Conservation (phyloP, 768 basidiomycete genomes). For the Tylopilus intermedius region DNA sequence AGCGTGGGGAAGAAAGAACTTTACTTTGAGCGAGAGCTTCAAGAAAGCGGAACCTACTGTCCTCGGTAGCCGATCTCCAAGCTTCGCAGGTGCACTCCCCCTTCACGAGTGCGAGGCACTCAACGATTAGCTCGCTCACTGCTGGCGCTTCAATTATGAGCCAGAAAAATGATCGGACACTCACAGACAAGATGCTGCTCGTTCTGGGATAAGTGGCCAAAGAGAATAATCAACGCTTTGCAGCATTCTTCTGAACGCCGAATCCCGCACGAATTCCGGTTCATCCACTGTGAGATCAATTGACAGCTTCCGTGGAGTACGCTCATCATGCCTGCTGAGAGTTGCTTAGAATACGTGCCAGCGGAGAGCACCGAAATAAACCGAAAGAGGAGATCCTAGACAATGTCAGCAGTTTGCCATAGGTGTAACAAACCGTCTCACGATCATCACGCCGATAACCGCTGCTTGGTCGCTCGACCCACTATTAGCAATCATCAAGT, state of each 20-base stretch:
- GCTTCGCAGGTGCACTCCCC: slow-evolving; percentile 15
- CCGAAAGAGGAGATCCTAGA: slow-evolving; percentile 21
- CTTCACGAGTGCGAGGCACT: slow-evolving; percentile 13
- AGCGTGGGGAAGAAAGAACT: background rate
- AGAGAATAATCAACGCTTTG: slow-evolving; percentile 25
- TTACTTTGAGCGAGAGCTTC: slow-evolving; percentile 20
- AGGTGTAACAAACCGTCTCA: slow-evolving; percentile 12
- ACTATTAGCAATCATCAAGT: background rate
- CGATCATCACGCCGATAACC: slow-evolving; percentile 25
- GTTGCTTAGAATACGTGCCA: slow-evolving; percentile 7
- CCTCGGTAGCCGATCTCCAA: slow-evolving; percentile 19
- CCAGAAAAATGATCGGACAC: slow-evolving; percentile 3
- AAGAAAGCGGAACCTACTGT: slow-evolving; percentile 8
- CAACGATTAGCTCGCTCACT: slow-evolving; percentile 21
- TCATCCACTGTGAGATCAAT: slow-evolving; percentile 22
- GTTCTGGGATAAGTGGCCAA: slow-evolving; percentile 18
- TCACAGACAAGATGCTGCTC: slow-evolving; percentile 18
- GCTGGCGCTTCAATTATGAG: background rate
- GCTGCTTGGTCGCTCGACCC: slow-evolving; percentile 3
- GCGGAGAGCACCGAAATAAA: slow-evolving; percentile 20
- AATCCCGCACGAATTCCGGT: slow-evolving; percentile 21
- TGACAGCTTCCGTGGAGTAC: slow-evolving; percentile 20
- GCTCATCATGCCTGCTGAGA: slow-evolving; percentile 14
- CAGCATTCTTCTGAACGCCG: slow-evolving; percentile 28
- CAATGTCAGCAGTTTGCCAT: slow-evolving; percentile 2